Base-by-base conservation (phyloP, 2,329 filamentous ascomycete genomes). In the Biscogniauxia marginata region DNA sequence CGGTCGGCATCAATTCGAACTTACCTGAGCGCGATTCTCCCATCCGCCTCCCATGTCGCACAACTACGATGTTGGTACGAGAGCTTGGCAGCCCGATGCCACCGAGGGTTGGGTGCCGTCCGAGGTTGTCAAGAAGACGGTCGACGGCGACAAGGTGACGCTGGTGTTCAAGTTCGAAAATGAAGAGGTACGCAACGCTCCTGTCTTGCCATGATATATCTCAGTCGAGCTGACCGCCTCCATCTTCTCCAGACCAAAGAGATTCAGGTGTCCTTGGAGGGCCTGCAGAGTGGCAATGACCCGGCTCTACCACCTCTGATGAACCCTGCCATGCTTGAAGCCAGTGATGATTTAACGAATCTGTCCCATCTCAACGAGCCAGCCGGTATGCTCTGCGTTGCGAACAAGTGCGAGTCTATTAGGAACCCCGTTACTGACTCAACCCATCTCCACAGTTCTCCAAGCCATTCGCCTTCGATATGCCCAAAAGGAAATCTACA, bases 401-500 rank as follows among this genome's bases (percentile, higher is more conserved):
- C 53, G 22, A 25, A 39, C 49, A 44, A 7, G 11, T 49, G 2
- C 53, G 4, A 56, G 54, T 51, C 30, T 22, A 49, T 21, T 52
- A 39, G 30, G 30, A n/a, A 47, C 23, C 46, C 57, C 39, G 30
- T 50, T 60, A 52, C 56, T 63, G 50, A 65, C 54, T 47, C 47
- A 50, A 55, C 19, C 51, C 30, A 24, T 24, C 23, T 22, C 16
- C 57, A 67, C 74, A 96, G 96, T 99, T 59, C 80, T 99, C 63
- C 95, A 99, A 82, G 95, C 95, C 54, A 99, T 99, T 75, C 92
- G 93, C 73, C 84, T 99, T 71, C 91, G 95, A 74, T 99, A 99
- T 78, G 84, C 90, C 62, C 95, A 99, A 75, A 98, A 98, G 77
- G 95, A 99, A 75, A 99, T 99, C 70, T 99, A 99, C 81, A 99